Percentiles rank a stretch among this genome's conserved stretches.
Evolutionary conservation across 352 stramenopile species (phyloP).

Genomic region (Globisporangium middletonii): DNA sequence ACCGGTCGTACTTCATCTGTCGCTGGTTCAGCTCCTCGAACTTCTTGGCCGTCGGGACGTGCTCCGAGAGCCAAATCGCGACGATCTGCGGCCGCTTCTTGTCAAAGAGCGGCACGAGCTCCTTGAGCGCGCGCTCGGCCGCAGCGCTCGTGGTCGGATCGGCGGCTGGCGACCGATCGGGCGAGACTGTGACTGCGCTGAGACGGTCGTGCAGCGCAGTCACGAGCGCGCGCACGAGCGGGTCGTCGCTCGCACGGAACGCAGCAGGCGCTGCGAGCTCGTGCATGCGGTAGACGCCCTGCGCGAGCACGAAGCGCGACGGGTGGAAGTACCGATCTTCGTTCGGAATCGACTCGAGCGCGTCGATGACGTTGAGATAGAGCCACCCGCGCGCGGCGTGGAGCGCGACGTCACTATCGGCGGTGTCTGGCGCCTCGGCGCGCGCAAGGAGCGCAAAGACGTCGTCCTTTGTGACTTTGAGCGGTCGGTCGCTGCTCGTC

Average conservation of each 20-base stretch:
- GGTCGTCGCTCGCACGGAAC: constrained; percentile 9
- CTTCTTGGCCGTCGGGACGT: constrained; percentile 60
- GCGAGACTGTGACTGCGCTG: constrained; percentile 12
- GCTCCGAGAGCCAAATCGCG: constrained; percentile 72
- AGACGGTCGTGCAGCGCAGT: constrained; percentile 19
- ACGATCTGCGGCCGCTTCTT: constrained; percentile 59
- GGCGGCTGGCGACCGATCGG: too few species aligned
- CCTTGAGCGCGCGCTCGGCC: constrained; percentile 38
- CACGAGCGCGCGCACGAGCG: constrained; percentile 12
- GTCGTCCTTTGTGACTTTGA: constrained; percentile 36
- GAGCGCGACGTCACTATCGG: constrained; percentile 6
- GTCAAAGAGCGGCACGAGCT: constrained; percentile 57
- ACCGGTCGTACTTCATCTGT: constrained; percentile 76
- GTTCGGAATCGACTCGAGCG: constrained; percentile 65
- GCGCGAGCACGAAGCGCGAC: constrained; percentile 53
- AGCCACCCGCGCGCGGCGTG: constrained; percentile 29
- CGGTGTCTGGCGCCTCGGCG: background rate
- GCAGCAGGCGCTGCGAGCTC: constrained; percentile 18
- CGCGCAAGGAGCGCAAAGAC: constrained; percentile 29
- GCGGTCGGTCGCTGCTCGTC: constrained; percentile 3
- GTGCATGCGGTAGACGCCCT: constrained; percentile 45
- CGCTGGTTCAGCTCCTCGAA: constrained; percentile 81
- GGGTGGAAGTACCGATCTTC: constrained; percentile 82
- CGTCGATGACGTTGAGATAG: constrained; percentile 63
- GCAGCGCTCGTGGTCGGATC: constrained; percentile 8